Conservation (phyloP, 495 filamentous ascomycete genomes). For the Bacidia gigantensis region DNA sequence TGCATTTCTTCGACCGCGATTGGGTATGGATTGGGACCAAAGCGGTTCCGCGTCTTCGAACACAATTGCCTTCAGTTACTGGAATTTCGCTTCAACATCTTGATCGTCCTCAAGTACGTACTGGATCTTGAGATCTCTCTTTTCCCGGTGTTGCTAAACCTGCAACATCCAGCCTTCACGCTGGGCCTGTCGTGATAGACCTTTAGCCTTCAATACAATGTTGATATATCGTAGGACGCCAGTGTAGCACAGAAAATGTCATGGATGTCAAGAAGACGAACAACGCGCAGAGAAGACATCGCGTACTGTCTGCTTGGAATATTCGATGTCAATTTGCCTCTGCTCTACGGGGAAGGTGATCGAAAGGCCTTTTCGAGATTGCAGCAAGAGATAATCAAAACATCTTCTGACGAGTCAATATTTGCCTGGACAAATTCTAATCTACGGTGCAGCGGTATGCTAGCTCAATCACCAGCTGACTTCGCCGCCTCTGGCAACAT, state of each 20-base stretch:
- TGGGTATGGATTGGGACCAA: no score
- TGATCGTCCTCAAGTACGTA: no score
- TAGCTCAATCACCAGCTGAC: neutral
- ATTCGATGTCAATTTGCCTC: constrained; percentile 18
- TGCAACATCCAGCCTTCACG: no score
- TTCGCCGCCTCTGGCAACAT: constrained; percentile 9
- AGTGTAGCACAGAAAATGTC: constrained; percentile 5
- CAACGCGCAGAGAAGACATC: constrained; percentile 12
- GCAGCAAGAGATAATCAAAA: neutral
- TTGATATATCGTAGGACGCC: neutral
- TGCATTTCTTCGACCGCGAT: no score
- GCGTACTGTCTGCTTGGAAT: constrained; percentile 19
- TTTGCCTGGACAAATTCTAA: neutral
- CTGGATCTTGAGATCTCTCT: no score
- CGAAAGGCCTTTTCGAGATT: constrained; percentile 13
- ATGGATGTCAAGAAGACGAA: constrained; percentile 13
- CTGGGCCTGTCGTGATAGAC: no score
- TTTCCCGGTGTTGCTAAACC: no score
- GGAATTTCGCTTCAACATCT: no score
- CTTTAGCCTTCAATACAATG: no score
- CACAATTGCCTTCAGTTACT: no score
- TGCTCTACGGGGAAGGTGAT: constrained; percentile 17
- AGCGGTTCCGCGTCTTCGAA: no score
- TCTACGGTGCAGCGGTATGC: neutral
- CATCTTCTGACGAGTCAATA: neutral